phyloP scores from a whole-genome alignment of 2,329 filamentous ascomycete species.

The Hirsutella thompsonii region DNA sequence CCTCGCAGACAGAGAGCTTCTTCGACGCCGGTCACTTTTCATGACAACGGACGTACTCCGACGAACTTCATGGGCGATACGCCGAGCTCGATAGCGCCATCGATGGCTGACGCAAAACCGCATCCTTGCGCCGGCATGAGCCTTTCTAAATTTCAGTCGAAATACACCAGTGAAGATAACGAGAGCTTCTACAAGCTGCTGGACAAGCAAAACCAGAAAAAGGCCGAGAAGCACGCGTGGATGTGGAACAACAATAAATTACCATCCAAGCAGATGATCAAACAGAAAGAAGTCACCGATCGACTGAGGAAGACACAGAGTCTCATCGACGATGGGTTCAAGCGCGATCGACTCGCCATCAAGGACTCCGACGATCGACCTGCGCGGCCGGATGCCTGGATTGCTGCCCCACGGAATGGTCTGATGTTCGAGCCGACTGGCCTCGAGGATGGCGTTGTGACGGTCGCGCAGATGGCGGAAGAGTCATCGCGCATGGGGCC shows the following conservation, averaged over 20 bases:
- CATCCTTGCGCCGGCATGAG: constrained; percentile 65
- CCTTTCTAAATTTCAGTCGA: constrained; percentile 74
- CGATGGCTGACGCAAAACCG: constrained; percentile 24
- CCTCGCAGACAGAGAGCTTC: constrained; percentile 40
- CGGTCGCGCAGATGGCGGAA: constrained; percentile 56
- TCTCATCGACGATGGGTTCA: constrained; percentile 43
- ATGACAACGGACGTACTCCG: constrained; percentile 41
- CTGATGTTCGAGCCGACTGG: constrained; percentile 76
- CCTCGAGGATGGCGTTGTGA: constrained; percentile 45
- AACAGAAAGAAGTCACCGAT: constrained; percentile 48
- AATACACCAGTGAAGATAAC: constrained; percentile 96
- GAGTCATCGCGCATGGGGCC: constrained; percentile 59
- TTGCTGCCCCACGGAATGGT: constrained; percentile 59
- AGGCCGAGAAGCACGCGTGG: constrained; percentile 76
- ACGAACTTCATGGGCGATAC: constrained; percentile 60
- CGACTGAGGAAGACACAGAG: constrained; percentile 32
- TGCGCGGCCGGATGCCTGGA: constrained; percentile 68
- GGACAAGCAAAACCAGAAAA: constrained; percentile 80
- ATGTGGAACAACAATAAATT: constrained; percentile 83
- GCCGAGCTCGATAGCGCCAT: constrained; percentile 43
- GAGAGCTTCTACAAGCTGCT: constrained; percentile 90
- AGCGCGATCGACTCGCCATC: constrained; percentile 47
- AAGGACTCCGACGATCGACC: constrained; percentile 57
- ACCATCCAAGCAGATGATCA: constrained; percentile 63
- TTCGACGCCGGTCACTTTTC: constrained; percentile 10